phyloP scores from a whole-genome alignment of 2,329 filamentous ascomycete genomes.

The Alternaria panax region DNA sequence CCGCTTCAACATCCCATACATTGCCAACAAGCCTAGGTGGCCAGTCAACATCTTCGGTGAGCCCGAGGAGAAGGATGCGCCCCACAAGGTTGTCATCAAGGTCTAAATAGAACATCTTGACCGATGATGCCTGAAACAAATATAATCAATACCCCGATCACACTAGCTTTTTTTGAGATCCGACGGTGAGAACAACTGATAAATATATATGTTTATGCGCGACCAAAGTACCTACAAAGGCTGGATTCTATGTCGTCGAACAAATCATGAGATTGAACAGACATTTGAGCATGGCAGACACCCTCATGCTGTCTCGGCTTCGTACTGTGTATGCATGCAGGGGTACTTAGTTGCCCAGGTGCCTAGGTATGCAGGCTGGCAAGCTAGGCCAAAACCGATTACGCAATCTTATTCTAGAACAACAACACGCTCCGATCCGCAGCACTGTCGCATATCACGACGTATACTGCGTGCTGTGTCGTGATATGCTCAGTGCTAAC shows the following conservation, averaged over 20 bases:
- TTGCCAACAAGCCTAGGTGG: conserved; percentile 61
- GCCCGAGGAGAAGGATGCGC: conserved; percentile 60
- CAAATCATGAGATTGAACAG: background rate
- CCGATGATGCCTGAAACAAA: background rate
- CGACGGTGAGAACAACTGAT: background rate
- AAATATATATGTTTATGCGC: background rate
- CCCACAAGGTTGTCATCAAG: conserved; percentile 54
- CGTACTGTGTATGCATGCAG: background rate
- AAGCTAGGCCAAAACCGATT: background rate
- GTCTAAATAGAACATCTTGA: background rate
- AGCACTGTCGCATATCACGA: background rate
- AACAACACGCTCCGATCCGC: background rate
- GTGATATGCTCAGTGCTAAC: fast-evolving
- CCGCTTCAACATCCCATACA: conserved; percentile 58
- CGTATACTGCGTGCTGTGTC: background rate
- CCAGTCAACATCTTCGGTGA: conserved; percentile 65
- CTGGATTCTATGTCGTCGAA: too few relatives aligned
- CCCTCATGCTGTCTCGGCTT: background rate
- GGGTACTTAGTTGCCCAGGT: too few relatives aligned
- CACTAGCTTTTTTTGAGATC: background rate
- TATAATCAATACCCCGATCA: background rate
- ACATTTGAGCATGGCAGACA: background rate
- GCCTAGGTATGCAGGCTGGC: too few relatives aligned
- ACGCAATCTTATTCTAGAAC: background rate
- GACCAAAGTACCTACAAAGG: background rate